Conservation (phyloP, 2,329 filamentous ascomycete genomes). For the Eurotiales sp. region DNA sequence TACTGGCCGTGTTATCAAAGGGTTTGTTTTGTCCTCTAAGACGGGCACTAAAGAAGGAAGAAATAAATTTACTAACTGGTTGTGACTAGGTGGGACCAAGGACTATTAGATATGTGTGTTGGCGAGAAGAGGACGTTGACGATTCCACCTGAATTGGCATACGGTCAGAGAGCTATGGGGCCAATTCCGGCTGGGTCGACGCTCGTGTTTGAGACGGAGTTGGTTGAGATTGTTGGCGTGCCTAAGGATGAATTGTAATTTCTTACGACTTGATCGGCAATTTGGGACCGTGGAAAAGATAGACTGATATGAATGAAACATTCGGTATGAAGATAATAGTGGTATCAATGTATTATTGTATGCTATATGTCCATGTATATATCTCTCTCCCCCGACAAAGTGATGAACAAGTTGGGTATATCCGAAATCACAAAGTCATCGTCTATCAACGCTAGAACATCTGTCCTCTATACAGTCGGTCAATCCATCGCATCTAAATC, state of each 20-base stretch:
- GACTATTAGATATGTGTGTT: constrained; percentile 88
- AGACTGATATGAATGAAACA: too few species aligned
- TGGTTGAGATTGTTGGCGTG: constrained; percentile 78
- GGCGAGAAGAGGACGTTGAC: constrained; percentile 88
- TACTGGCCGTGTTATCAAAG: constrained; percentile 79
- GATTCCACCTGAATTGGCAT: constrained; percentile 81
- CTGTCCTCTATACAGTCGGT: constrained; percentile 16
- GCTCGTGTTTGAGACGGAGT: constrained; percentile 87
- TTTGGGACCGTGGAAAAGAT: too few species aligned
- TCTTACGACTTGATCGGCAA: too few species aligned
- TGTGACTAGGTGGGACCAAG: constrained; percentile 89
- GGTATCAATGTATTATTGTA: neutral
- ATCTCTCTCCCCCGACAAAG: too few species aligned
- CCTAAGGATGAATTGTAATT: constrained; percentile 42
- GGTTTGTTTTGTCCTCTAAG: constrained; percentile 54
- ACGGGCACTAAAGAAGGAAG: too few species aligned
- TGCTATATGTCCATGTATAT: too few species aligned
- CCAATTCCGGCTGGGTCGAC: constrained; percentile 81
- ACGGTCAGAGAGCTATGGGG: constrained; percentile 71
- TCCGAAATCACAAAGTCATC: neutral
- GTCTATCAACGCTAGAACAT: too few species aligned
- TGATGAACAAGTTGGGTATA: constrained; percentile 13
- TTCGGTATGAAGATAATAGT: too few species aligned
- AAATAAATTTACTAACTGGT: too few species aligned
- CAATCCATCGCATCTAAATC: constrained; percentile 60